Evolutionary conservation across 202 grass and related monocot species (phyloP), one percentile per base, ranked within the genome.

Genomic region (Elaeis oleifera): DNA sequence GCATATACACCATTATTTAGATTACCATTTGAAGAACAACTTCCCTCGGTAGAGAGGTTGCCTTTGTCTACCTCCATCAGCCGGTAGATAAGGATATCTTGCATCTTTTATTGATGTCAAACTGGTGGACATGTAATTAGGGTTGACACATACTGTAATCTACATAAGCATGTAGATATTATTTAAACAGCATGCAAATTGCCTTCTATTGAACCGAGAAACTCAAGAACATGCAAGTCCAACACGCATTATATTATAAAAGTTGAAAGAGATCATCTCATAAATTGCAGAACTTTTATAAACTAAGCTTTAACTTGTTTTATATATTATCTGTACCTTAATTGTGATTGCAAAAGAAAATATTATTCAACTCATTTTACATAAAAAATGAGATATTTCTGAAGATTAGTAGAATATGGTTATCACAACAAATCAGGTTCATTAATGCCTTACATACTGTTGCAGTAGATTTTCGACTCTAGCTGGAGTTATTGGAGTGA

Each of bases 91-190:
- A 90, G 82, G 18, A 90, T 85, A 63, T 76, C 64, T 58, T 79
- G 60, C 86, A 85, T 90, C 64, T 77, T 90, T 77, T 82, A n/a
- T 55, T 90, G 31, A 90, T 85, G 15, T 90, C 82, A 0, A 59
- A 25, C 64, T 85, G 76, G 3, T 63, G 18, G 60, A 74, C 81
- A 90, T 90, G 73, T 85, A 90, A 27, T 50, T 81, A 48, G 71
- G 72, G 49, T 60, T 71, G 23, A 75, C 79, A 27, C 71, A 64
- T 21, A 52, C 20, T 39, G 13, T 4, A 28, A 27, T 20, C 61
- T 58, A 51, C 7, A 58, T 3, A 20, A 25, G 8, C 15, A 27
- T 56, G 5, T 9, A 27, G 8, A 2, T 68, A 22, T 51, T 20
- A 23, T 18, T 5, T 22, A 15, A 6, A 68, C 7, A 56, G 1